These are phyloP conservation scores for Coemansia sp. DNA, from an alignment of 192 early-diverging fungal genomes.

Conservation along the genomic window DNA sequence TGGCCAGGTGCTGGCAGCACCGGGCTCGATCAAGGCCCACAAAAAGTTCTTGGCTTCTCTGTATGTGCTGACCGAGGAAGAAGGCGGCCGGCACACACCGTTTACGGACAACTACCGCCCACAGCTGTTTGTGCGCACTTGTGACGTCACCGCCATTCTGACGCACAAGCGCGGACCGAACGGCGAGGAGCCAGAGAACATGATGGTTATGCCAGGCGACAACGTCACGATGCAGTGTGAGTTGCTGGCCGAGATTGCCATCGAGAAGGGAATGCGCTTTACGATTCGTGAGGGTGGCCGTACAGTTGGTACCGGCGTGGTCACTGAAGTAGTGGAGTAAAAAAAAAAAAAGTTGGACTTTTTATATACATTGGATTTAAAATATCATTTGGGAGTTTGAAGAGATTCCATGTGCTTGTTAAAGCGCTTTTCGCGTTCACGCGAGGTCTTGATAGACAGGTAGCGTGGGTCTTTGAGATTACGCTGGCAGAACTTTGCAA, in stretches of 20 bases:
- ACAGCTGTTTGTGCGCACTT: conserved; percentile 93
- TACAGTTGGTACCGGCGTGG: conserved; percentile 94
- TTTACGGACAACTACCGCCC: conserved; percentile 98
- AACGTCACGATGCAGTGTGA: conserved; percentile 89
- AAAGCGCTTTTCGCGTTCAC: conserved; percentile 48
- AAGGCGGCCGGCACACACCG: conserved; percentile 96
- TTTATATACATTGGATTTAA: not conserved
- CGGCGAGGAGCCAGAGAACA: conserved; percentile 82
- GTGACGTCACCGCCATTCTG: conserved; percentile 88
- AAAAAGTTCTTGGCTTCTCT: conserved; percentile 90
- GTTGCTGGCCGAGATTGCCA: conserved; percentile 74
- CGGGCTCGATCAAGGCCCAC: conserved; percentile 92
- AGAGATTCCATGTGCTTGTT: conserved; percentile 21
- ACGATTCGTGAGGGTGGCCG: conserved; percentile 97
- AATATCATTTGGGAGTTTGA: not conserved
- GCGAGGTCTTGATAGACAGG: conserved; percentile 35
- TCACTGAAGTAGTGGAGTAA: conserved; percentile 73
- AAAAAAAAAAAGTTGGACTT: not conserved
- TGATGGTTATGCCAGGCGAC: conserved; percentile 98
- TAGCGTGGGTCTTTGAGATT: conserved; percentile 40
- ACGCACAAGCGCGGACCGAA: conserved; percentile 65
- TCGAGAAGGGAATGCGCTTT: conserved; percentile 94
- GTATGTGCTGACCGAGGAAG: conserved; percentile 95
- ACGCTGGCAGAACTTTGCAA: conserved; percentile 44
- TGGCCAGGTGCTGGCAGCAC: conserved; percentile 89